A percentile compares a stretch with the other conserved stretches of the same genome.
Evolutionary conservation across 192 early-diverging fungal species (phyloP).

Genomic region (Umbelopsis isabellina): DNA sequence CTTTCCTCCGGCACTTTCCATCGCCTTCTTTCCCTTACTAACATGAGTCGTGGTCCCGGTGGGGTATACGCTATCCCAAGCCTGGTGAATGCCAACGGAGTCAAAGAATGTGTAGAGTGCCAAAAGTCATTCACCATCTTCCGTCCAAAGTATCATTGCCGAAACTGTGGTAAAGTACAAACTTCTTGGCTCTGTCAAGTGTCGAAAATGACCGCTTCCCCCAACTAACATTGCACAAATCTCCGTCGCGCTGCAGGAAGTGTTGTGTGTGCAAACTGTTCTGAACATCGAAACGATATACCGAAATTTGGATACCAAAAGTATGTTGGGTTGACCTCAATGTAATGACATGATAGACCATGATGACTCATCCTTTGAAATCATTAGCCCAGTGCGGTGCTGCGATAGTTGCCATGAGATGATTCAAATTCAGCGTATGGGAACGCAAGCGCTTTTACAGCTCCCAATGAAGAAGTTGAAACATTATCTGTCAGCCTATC

Average conservation of each 20-base stretch:
- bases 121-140: conserved; percentile 32
- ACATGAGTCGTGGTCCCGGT: conserved; percentile 31
- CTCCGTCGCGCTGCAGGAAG: conserved; percentile 22
- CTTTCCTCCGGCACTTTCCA: conserved; percentile 12
- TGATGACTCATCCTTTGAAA: background rate
- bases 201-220: background rate
- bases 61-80: conserved; percentile 32
- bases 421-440: conserved; percentile 42
- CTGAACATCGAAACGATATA: conserved; percentile 26
- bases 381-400: conserved; percentile 36
- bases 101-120: conserved; percentile 32
- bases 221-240: background rate
- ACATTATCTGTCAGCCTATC: conserved; percentile 36
- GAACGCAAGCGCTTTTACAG: conserved; percentile 23
- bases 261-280: conserved; percentile 38
- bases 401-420: conserved; percentile 38
- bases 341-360: background rate
- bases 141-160: conserved; percentile 40
- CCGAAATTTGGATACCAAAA: conserved; percentile 43
- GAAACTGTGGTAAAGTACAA: conserved; percentile 42
- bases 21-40: background rate
- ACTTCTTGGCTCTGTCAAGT: background rate
- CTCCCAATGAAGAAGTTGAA: conserved; percentile 34
- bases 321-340: conserved; percentile 24
- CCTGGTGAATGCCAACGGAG: conserved; percentile 12